Evolutionary conservation across 2,329 filamentous ascomycete species (phyloP).

Genomic region (Lachnellula suecica): DNA sequence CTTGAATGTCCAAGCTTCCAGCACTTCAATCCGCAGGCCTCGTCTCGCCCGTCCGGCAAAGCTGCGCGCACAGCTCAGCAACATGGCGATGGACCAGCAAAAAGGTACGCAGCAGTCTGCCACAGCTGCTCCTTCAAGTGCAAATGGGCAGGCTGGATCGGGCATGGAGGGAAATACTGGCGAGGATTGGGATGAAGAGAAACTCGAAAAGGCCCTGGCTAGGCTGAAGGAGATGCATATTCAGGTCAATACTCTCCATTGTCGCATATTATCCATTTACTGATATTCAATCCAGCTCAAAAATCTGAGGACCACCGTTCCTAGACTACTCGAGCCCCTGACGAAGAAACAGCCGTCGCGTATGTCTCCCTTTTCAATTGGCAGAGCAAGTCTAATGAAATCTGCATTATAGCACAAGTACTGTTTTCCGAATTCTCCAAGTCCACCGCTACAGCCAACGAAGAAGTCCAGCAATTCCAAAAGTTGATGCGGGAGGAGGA

Average conservation of each 20-base stretch:
- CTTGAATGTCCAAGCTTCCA: too few species aligned
- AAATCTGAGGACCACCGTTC: constrained; percentile 48
- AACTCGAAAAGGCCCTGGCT: constrained; percentile 31
- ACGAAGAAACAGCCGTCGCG: constrained; percentile 49
- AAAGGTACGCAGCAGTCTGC: neutral
- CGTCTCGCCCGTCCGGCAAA: too few species aligned
- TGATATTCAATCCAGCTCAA: constrained; percentile 38
- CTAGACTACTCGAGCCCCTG: constrained; percentile 51
- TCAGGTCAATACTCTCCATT: constrained; percentile 24
- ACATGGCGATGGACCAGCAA: neutral
- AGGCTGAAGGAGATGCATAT: constrained; percentile 36
- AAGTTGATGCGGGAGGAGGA: constrained; percentile 28
- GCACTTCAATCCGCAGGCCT: too few species aligned
- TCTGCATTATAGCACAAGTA: constrained; percentile 47
- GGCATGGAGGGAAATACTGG: neutral
- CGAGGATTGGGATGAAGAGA: constrained; percentile 33
- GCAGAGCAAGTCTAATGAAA: constrained; percentile 1
- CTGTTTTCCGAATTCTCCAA: constrained; percentile 48
- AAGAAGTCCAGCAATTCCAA: constrained; percentile 48
- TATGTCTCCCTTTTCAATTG: constrained; percentile 35
- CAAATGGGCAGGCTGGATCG: constrained; percentile 3
- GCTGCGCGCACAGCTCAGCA: neutral
- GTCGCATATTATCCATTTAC: neutral
- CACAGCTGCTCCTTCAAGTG: neutral
- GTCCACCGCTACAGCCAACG: constrained; percentile 45